phyloP scores from a whole-genome alignment of 306 rosid genomes.

The Purshia tridentata region DNA sequence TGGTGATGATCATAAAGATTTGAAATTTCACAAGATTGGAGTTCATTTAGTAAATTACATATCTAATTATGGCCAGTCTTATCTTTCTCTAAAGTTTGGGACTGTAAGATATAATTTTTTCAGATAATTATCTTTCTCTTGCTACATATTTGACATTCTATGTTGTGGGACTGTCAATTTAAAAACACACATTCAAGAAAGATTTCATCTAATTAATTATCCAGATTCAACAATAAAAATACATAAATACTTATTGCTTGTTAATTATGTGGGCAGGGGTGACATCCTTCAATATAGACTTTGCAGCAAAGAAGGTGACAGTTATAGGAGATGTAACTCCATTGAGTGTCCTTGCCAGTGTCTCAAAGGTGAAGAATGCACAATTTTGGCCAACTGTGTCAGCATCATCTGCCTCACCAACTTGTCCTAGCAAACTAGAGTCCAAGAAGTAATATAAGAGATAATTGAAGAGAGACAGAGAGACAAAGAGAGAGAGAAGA shows the following conservation, averaged over 20 bases:
- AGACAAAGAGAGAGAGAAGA: not conserved
- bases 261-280: slow-evolving; percentile 58
- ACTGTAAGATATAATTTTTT: too few species aligned
- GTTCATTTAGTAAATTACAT: not conserved
- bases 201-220: too few species aligned
- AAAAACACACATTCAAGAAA: too few species aligned
- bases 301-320: slow-evolving; percentile 90
- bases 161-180: too few species aligned
- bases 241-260: not conserved
- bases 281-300: slow-evolving; percentile 78
- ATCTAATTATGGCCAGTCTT: not conserved
- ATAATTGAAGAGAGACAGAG: slow-evolving; percentile 15
- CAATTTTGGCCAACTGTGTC: slow-evolving; percentile 65
- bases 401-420: slow-evolving; percentile 17
- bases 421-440: slow-evolving; percentile 29
- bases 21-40: not conserved
- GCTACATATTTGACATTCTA: too few species aligned
- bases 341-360: slow-evolving; percentile 62
- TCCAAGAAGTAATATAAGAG: slow-evolving; percentile 28
- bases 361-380: slow-evolving; percentile 90
- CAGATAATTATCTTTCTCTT: too few species aligned
- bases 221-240: too few species aligned
- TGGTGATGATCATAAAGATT: not conserved
- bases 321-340: slow-evolving; percentile 79
- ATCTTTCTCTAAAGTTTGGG: too few species aligned